Conservation (phyloP, 1,284 basidiomycete species). For the Ustilago cynodontis region DNA sequence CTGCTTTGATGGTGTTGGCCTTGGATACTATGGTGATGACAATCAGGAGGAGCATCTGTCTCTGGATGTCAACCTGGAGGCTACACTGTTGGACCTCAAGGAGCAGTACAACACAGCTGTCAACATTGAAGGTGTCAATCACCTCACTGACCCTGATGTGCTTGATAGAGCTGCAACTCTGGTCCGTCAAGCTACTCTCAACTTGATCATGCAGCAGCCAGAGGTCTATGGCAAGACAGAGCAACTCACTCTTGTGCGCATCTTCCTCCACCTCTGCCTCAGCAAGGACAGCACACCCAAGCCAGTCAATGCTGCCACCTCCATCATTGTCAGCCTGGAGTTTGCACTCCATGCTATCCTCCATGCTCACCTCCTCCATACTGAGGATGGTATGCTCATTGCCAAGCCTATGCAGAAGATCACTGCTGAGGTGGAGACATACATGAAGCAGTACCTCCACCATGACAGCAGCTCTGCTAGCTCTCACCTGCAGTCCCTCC, state of each 20-base stretch:
- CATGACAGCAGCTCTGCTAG: neutral
- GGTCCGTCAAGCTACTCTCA: neutral
- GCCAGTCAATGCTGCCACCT: conserved; percentile 5
- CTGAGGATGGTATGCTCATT: neutral
- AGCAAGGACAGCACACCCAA: neutral
- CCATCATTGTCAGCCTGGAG: neutral
- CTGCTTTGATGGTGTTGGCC: neutral
- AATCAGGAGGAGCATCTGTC: conserved; percentile 2
- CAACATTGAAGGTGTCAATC: neutral
- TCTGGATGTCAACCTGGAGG: too few species aligned
- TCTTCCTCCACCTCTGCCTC: conserved; percentile 11
- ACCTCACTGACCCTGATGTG: neutral
- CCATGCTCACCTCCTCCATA: neutral
- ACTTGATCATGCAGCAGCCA: neutral
- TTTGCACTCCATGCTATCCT: neutral
- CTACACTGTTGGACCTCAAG: neutral
- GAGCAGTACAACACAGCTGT: too few species aligned
- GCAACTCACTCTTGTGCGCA: neutral
- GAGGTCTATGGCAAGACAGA: neutral
- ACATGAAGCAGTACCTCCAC: neutral
- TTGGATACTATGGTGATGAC: conserved; percentile 7
- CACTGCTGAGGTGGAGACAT: neutral
- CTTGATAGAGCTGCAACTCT: too few species aligned
- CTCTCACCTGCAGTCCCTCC: conserved; percentile 1
- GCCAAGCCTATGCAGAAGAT: neutral